Evolutionary conservation across 2,329 filamentous ascomycete genomes (phyloP).

Genomic region (Amphichorda felina): DNA sequence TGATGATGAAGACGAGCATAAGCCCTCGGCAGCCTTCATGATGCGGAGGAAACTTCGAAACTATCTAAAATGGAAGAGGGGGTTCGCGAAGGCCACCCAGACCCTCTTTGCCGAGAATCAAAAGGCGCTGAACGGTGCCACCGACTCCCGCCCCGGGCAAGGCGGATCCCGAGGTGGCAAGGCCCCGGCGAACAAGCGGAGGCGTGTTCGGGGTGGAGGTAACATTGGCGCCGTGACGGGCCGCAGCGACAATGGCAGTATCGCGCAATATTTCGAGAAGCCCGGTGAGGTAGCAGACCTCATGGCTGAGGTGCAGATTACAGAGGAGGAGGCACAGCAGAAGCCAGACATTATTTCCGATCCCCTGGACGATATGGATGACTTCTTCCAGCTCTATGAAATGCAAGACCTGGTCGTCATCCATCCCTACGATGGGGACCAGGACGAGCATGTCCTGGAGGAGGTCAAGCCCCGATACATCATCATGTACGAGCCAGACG

Average conservation of each 20-base stretch:
- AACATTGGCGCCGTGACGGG: slow-evolving; percentile 40
- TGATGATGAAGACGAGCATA: slow-evolving; percentile 40
- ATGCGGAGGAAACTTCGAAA: slow-evolving; percentile 78
- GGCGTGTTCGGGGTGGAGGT: slow-evolving; percentile 72
- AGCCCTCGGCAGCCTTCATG: slow-evolving; percentile 72
- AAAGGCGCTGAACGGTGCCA: slow-evolving; percentile 57
- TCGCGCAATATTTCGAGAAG: slow-evolving; percentile 70
- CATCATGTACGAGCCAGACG: slow-evolving; percentile 96
- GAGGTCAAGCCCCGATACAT: slow-evolving; percentile 89
- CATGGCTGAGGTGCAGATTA: slow-evolving; percentile 73
- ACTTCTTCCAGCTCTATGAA: slow-evolving; percentile 83
- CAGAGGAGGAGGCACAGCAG: slow-evolving; percentile 60
- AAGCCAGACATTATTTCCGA: slow-evolving; percentile 67
- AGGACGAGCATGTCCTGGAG: slow-evolving; percentile 93
- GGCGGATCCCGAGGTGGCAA: slow-evolving; percentile 37
- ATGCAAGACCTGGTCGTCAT: slow-evolving; percentile 82
- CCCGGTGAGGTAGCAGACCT: slow-evolving; percentile 71
- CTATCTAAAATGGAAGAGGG: slow-evolving; percentile 83
- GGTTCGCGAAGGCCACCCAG: slow-evolving; percentile 76
- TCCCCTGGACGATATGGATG: slow-evolving; percentile 80
- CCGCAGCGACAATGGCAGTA: slow-evolving; percentile 60
- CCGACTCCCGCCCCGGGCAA: slow-evolving; percentile 39
- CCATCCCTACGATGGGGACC: slow-evolving; percentile 89
- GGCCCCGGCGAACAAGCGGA: slow-evolving; percentile 72
- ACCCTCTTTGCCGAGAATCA: slow-evolving; percentile 71